Base-by-base conservation (phyloP, 2,329 filamentous ascomycete species). In the Aspergillus sp. region DNA sequence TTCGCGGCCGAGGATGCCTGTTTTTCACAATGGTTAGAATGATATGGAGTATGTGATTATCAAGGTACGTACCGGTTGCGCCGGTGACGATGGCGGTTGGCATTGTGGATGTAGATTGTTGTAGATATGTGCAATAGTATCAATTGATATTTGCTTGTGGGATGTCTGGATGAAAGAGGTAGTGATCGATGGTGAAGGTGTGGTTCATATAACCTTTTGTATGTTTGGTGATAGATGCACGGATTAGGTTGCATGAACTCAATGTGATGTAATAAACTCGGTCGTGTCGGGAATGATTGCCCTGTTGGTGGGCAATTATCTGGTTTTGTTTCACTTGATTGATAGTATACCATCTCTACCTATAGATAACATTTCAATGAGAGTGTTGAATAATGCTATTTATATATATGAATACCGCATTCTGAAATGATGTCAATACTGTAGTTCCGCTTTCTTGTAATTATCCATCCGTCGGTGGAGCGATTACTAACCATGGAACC, bases 1-100 rank as follows among this genome's bases (percentile, higher is more conserved):
- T 42, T 76, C 76, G 23, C 73, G 72, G 38, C 78, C 78, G 8
- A 74, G 70, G 41, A 80, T 78, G 58, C 77, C 75, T 78, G 52
- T n/a, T 5, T 36, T 15, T 36, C 2, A 13, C 11, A 11, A 30
- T 36, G 32, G 7, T n/a, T 11, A 19, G 3, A 23, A 13, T 27
- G 21, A 5, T 19, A 5, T n/a, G 44, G 44, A 6, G 23, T 21
- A 48, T 25, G 13, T 11, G 21, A 42, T 19, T 2, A 8, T n/a
- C 1, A 3, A 3, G 19, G 0, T 25, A 56, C 58, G 15, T 58
- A 73, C 69, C 71, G 42, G 69, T 73, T 19, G 71, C 71, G 49
- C 70, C 69, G 32, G 70, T 72, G 7, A 73, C 66, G 36, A 70
- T 73, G 48, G 70, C 71, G n/a, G 66, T 63, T 57, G 66, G 60